phyloP scores from a whole-genome alignment of 164 flowering plant genomes.

The Vitis rupestris region DNA sequence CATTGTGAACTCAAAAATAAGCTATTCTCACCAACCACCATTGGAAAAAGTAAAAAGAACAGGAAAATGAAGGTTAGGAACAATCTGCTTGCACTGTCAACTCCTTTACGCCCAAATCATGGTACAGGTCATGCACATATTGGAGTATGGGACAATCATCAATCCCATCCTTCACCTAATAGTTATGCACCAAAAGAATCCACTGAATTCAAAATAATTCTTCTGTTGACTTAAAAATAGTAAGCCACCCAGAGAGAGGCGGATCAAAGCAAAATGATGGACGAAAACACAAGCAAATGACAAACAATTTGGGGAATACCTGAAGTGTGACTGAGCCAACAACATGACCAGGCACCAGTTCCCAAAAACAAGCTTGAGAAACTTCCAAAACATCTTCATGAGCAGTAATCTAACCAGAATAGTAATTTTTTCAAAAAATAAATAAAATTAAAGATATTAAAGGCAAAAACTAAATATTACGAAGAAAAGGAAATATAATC shows the following conservation, averaged over 20 bases:
- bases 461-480: background rate
- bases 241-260: background rate
- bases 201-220: background rate
- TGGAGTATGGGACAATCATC: conserved; percentile 65
- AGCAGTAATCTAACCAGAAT: conserved; percentile 49
- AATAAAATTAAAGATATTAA: background rate
- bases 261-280: background rate
- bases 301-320: conserved; percentile 33
- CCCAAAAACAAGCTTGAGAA: conserved; percentile 92
- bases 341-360: conserved; percentile 86
- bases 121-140: conserved; percentile 75
- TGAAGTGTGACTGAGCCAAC: conserved; percentile 75
- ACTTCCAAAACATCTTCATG: conserved; percentile 75
- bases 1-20: background rate
- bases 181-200: conserved; percentile 11
- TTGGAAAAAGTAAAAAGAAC: background rate
- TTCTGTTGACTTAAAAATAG: background rate
- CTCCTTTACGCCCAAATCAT: conserved; percentile 84
- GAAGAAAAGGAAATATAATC: background rate
- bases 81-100: conserved; percentile 70
- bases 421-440: background rate
- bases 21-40: background rate
- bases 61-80: conserved; percentile 17
- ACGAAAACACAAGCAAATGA: background rate
- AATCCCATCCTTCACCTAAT: conserved; percentile 65